Evolutionary conservation across 116 monocot genomes (phyloP).

Genomic region (Trichopus zeylanicus): DNA sequence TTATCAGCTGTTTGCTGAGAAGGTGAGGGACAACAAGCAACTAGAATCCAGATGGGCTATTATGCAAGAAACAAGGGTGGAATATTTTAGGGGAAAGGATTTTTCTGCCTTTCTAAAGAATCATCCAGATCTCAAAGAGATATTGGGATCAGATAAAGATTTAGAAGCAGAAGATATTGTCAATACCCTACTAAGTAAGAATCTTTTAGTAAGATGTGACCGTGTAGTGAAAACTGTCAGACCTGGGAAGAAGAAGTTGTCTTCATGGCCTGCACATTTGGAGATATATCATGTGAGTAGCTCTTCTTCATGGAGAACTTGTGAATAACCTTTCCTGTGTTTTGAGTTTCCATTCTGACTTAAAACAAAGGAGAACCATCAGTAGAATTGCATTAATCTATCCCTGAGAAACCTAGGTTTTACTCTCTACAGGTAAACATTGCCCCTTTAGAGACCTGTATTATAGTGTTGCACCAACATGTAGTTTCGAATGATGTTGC

Average conservation of each 20-base stretch:
- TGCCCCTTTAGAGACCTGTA: too few species aligned
- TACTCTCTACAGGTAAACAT: too few species aligned
- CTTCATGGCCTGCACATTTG: slow-evolving; percentile 97
- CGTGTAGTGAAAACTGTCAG: slow-evolving; percentile 90
- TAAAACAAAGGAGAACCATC: too few species aligned
- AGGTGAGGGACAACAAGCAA: slow-evolving; percentile 95
- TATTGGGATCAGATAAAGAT: slow-evolving; percentile 67
- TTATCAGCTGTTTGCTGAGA: slow-evolving; percentile 86
- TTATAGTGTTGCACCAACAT: too few species aligned
- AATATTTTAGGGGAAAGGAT: slow-evolving; percentile 96
- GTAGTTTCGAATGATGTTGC: background rate
- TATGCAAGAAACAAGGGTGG: slow-evolving; percentile 94
- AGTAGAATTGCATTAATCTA: too few species aligned
- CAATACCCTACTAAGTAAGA: slow-evolving; percentile 61
- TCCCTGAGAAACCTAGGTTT: too few species aligned
- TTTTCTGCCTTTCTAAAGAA: slow-evolving; percentile 62
- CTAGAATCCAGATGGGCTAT: slow-evolving; percentile 98
- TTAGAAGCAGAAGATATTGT: slow-evolving; percentile 79
- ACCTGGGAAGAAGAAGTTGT: slow-evolving; percentile 95
- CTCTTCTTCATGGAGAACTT: background rate
- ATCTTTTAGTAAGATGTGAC: slow-evolving; percentile 85
- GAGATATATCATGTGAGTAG: slow-evolving; percentile 67
- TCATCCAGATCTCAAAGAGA: slow-evolving; percentile 75
- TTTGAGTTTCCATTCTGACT: too few species aligned
- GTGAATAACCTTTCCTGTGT: background rate